Percentiles rank a stretch among this genome's conserved stretches.
Evolutionary conservation across 83 land plant genomes (phyloP).

Genomic region (Isoetes engelmannii): DNA sequence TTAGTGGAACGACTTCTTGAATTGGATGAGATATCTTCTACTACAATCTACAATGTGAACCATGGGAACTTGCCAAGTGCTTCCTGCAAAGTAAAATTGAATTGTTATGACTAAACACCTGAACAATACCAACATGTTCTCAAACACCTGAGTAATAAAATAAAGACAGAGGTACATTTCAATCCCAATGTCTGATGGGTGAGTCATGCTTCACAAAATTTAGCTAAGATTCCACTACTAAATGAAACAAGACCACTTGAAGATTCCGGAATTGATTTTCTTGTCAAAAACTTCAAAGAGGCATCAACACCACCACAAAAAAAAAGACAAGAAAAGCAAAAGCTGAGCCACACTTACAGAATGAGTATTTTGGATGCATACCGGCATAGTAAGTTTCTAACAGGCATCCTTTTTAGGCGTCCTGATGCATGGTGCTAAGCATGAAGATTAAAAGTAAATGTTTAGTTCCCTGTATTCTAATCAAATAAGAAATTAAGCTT

Average conservation of each 20-base stretch:
- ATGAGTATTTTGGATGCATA: conserved; percentile 33
- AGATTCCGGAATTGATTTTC: conserved; percentile 16
- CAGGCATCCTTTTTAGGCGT: too few relatives aligned
- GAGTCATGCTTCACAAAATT: not conserved
- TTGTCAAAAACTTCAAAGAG: conserved; percentile 24
- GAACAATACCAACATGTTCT: too few relatives aligned
- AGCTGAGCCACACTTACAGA: conserved; percentile 12
- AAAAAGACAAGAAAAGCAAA: conserved; percentile 13
- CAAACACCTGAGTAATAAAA: too few relatives aligned
- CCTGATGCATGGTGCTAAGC: too few relatives aligned
- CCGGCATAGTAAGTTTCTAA: conserved; percentile 33
- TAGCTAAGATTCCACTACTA: not conserved
- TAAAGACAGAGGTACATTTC: not conserved
- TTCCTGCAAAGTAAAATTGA: too few relatives aligned
- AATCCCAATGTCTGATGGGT: not conserved
- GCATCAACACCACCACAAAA: conserved; percentile 10
- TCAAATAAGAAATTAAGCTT: conserved; percentile 25
- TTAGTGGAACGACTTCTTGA: too few relatives aligned
- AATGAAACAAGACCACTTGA: not conserved
- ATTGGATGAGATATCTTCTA: too few relatives aligned
- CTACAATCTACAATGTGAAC: too few relatives aligned
- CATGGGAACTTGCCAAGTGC: too few relatives aligned
- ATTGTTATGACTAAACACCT: too few relatives aligned
- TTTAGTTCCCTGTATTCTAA: conserved; percentile 15
- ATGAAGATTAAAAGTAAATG: too few relatives aligned